These are phyloP conservation scores for Suhomyces coccinellae DNA, from an alignment of 1,139 yeast species.

Conservation along the genomic window DNA sequence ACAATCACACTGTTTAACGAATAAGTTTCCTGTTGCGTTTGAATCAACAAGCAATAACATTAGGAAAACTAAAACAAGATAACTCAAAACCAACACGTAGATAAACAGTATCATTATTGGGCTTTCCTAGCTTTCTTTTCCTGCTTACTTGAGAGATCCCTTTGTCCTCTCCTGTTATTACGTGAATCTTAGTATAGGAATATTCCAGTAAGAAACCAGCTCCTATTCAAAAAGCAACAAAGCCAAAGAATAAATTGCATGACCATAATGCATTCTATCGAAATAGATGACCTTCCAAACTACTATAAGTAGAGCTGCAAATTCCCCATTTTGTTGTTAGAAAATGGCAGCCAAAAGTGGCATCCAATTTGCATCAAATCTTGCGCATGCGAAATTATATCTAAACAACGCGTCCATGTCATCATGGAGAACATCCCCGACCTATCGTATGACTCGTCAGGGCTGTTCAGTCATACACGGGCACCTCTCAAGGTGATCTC, in stretches of 20 bases:
- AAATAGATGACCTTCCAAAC: neutral
- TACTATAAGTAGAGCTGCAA: neutral
- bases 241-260: no score
- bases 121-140: no score
- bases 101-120: no score
- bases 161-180: neutral
- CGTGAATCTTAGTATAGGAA: no score
- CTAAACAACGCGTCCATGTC: slow-evolving; percentile 1
- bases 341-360: neutral
- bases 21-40: no score
- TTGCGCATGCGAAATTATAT: neutral
- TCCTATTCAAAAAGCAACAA: no score
- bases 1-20: neutral
- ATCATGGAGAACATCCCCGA: slow-evolving; percentile 16
- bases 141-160: neutral
- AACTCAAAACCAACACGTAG: no score
- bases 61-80: no score
- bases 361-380: neutral
- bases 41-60: no score
- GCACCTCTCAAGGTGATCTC: slow-evolving; percentile 5
- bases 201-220: no score
- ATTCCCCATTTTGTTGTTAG: neutral
- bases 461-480: neutral
- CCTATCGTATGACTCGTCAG: slow-evolving; percentile 14
- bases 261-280: neutral